Evolutionary conservation across 495 filamentous ascomycete genomes (phyloP), one percentile per base, ranked within the genome.

Genomic region (Penicillium salamii): DNA sequence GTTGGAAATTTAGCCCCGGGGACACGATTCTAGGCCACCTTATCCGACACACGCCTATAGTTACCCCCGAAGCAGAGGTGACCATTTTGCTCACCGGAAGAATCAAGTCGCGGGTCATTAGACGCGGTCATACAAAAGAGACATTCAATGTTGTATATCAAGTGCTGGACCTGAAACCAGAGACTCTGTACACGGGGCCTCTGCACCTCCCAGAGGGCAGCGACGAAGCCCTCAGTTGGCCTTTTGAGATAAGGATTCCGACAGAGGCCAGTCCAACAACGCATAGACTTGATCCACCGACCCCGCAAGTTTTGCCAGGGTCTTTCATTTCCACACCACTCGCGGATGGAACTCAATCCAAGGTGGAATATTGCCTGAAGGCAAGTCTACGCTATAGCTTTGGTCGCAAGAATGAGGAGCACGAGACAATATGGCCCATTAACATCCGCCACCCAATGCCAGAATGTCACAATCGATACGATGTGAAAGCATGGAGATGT

Each of bases 11-110:
- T 29, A 15, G 48, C 9, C 23, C 56, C 1, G 52, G 56, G 14
- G 56, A 59, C 26, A 46, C 48, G n/a, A 48, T 59, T 33, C 55
- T 59, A 31, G 52, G 56, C 20, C 41, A 45, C 19, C 11, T 59
- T 12, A 24, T 55, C 2, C 51, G 56, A 20, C 33, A 46, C 7
- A 13, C 21, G 15, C 47, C 52, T 11, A 35, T 52, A 5, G 44
- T 59, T 19, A 38, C 52, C 14, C 39, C 56, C 1, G 48, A 59
- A 24, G 56, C 56, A 7, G 42, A 37, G 11, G 7, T 59, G 1
- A 52, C 18, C 9, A 12, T 59, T 11, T 38, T 11, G 5, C 34
- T 60, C 7, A 17, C 19, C 3, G 53, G 53, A 6, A 45, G 40
- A 11, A 31, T 46, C 1, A 53, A 46, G 19, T 36, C 46, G 7